A percentile compares a stretch with the other conserved stretches of the same genome.
These are phyloP conservation scores for Fusarium graminum DNA, from an alignment of 2,329 filamentous ascomycete genomes.

Conservation along the genomic window DNA sequence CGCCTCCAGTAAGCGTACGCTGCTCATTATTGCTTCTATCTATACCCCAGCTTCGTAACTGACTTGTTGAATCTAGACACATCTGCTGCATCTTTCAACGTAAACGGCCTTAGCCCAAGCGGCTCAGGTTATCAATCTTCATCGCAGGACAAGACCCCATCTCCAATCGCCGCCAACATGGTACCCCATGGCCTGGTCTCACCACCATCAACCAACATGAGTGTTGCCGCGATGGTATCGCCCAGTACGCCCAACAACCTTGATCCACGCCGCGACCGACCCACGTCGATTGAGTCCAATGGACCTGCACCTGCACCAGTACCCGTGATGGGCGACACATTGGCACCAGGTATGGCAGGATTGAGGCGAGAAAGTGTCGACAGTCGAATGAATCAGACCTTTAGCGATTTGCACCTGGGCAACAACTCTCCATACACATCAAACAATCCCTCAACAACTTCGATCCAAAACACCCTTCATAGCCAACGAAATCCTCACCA, in stretches of 20 bases:
- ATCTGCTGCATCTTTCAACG: slow-evolving; percentile 57
- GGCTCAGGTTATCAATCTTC: slow-evolving; percentile 63
- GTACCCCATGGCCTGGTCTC: slow-evolving; percentile 67
- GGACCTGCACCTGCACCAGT: slow-evolving; percentile 37
- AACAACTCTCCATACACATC: slow-evolving; percentile 77
- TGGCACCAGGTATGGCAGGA: slow-evolving; percentile 56
- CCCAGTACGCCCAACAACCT: slow-evolving; percentile 64
- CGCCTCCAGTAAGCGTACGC: slow-evolving; percentile 59
- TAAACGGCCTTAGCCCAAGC: slow-evolving; percentile 57
- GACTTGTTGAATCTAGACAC: slow-evolving; percentile 51
- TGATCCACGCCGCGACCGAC: slow-evolving; percentile 59
- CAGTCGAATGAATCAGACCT: slow-evolving; percentile 79
- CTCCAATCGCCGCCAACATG: slow-evolving; percentile 66
- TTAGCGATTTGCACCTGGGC: slow-evolving; percentile 77
- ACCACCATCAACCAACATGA: slow-evolving; percentile 71
- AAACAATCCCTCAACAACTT: slow-evolving; percentile 81
- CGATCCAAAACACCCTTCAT: slow-evolving; percentile 77
- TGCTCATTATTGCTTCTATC: slow-evolving; percentile 34
- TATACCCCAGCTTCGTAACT: slow-evolving; percentile 36
- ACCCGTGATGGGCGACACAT: slow-evolving; percentile 53
- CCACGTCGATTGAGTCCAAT: slow-evolving; percentile 55
- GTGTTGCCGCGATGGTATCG: slow-evolving; percentile 74
- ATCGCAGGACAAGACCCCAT: slow-evolving; percentile 72
- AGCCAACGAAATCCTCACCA: slow-evolving; percentile 73
- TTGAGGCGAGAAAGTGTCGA: slow-evolving; percentile 83